These are phyloP conservation scores for Whalleya microplaca DNA, from an alignment of 2,329 filamentous ascomycete genomes.

Conservation along the genomic window DNA sequence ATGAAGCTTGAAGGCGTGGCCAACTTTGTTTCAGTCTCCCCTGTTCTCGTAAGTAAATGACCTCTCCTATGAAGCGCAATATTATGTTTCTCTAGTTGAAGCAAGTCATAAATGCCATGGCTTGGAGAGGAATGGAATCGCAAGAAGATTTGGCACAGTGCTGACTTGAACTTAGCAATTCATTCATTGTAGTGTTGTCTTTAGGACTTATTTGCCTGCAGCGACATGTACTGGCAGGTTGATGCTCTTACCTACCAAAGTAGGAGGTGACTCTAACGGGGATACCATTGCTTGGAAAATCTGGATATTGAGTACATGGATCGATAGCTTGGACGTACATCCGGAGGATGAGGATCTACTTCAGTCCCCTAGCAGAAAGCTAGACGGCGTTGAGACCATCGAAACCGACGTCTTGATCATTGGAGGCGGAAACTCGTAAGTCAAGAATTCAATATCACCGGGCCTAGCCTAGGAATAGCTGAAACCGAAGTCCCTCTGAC, in stretches of 20 bases:
- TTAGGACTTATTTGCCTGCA: slow-evolving; percentile 37
- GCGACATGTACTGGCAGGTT: slow-evolving; percentile 38
- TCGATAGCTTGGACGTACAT: slow-evolving; percentile 28
- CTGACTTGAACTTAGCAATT: slow-evolving; percentile 31
- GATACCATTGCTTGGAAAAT: slow-evolving; percentile 37
- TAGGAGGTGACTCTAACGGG: not conserved
- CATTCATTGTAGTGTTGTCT: slow-evolving; percentile 37
- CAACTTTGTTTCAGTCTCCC: slow-evolving; percentile 18
- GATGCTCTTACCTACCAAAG: slow-evolving; percentile 34
- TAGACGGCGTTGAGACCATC: slow-evolving; percentile 20
- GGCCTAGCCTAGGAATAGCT: no score
- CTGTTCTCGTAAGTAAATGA: slow-evolving; percentile 11
- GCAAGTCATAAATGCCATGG: no score
- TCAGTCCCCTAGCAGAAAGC: slow-evolving; percentile 15
- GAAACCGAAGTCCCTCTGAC: not conserved
- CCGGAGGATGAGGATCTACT: slow-evolving; percentile 37
- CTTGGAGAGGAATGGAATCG: no score
- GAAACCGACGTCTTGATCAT: slow-evolving; percentile 41
- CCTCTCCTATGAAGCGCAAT: no score
- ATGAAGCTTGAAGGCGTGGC: slow-evolving; percentile 21
- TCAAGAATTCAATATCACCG: no score
- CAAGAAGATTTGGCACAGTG: no score
- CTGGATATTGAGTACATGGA: slow-evolving; percentile 39
- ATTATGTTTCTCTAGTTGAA: no score
- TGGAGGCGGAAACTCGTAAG: slow-evolving; percentile 41